Base-by-base conservation (phyloP, 2,329 filamentous ascomycete species). In the Alternaria dauci region DNA sequence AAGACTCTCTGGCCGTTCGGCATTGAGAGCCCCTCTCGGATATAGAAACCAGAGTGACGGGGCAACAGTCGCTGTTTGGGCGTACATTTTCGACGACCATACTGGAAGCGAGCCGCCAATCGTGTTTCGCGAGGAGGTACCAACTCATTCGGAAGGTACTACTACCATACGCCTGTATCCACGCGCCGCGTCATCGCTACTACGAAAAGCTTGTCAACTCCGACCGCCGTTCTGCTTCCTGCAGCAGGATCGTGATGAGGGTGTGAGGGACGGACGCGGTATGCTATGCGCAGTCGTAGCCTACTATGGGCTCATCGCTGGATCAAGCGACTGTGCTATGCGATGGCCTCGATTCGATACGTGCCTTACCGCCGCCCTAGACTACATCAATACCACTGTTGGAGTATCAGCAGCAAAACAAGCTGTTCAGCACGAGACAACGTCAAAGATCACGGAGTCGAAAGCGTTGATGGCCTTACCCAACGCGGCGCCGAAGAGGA, bases 151-250 rank as follows among this genome's bases (percentile, higher is more conserved):
- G 0, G 18, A 36, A 0, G 23, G 30, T 5, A 20, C 6, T 1
- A 1, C 6, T 1, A 26, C 32, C 1, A 5, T 5, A 7, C 28
- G 2, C n/a, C 23, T 36, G 16, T 55, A 46, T 14, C 52, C 52
- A n/a, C 52, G 52, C 8, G 26, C 52, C 16, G 52, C 52, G 2
- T 47, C 52, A 3, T 55, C 52, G 7, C n/a, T 55, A 20, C 5
- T 55, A 14, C 41, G 52, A 6, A 55, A 38, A 14, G 52, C 52
- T 20, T 12, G 9, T 6, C 30, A 55, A 18, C 30, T 55, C 8
- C n/a, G 23, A 16, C 20, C 41, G 3, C 52, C 52, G 1, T 47
- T 55, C 28, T 28, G 52, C 30, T 44, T 55, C 6, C 25, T 55
- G 14, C 52, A 55, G 12, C 42, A 39, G 23, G 23, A 39, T 20